A percentile compares a stretch with the other conserved stretches of the same genome.
Evolutionary conservation across 371 early-diverging fungal genomes (phyloP).

Genomic region (Funneliformis caledonium): DNA sequence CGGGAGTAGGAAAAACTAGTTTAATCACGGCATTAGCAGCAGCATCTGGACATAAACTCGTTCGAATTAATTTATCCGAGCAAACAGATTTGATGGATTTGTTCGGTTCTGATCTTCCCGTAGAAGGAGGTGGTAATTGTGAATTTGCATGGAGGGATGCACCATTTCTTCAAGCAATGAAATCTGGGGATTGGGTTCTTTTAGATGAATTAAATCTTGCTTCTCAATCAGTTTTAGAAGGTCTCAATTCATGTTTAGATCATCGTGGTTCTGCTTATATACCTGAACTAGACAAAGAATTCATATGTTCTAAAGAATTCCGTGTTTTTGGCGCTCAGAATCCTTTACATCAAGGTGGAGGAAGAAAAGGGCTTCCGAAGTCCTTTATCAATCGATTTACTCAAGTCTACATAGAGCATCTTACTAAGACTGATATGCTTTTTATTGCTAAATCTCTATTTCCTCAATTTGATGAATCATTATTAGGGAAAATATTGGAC

Average conservation of each 20-base stretch:
- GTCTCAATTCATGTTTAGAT: conserved; percentile 98
- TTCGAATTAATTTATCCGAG: conserved; percentile 98
- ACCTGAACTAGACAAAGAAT: conserved; percentile 90
- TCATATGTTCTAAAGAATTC: conserved; percentile 82
- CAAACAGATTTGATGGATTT: conserved; percentile 99
- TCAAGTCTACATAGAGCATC: conserved; percentile 89
- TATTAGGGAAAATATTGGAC: conserved; percentile 76
- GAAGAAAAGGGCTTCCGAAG: conserved; percentile 98
- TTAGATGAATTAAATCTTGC: conserved; percentile 99
- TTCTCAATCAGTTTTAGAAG: conserved; percentile 99
- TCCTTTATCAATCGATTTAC: conserved; percentile 99
- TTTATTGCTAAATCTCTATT: conserved; percentile 77
- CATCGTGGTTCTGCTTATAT: conserved; percentile 96
- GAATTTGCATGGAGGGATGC: conserved; percentile 98
- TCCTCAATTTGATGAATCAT: conserved; percentile 58
- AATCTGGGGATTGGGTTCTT: conserved; percentile 97
- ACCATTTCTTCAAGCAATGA: conserved; percentile 95
- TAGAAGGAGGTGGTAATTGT: conserved; percentile 84
- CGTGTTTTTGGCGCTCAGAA: conserved; percentile 99
- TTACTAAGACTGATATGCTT: conserved; percentile 76
- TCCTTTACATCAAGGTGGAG: conserved; percentile 96
- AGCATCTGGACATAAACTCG: conserved; percentile 79
- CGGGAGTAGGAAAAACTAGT: conserved; percentile 98
- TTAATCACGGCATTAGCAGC: conserved; percentile 88
- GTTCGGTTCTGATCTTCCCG: conserved; percentile 97